A percentile compares a stretch with the other conserved stretches of the same genome.
Evolutionary conservation across 495 filamentous ascomycete genomes (phyloP).

Genomic region (Aspergillus wentii): DNA sequence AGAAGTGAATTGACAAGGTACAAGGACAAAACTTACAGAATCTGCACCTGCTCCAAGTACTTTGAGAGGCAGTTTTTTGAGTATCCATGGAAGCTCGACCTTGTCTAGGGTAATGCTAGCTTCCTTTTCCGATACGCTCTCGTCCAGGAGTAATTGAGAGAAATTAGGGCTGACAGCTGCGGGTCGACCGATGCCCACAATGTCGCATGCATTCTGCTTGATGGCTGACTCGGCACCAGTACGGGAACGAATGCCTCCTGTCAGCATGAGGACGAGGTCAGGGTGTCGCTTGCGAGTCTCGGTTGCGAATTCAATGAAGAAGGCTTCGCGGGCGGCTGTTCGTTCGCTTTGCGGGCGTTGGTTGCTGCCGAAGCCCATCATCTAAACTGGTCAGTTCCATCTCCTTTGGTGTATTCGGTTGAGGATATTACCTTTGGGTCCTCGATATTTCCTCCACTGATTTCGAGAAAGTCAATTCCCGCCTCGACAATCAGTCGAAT

Average conservation of each 20-base stretch:
- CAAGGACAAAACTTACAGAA: conserved; percentile 24
- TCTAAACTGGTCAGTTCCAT: conserved; percentile 8
- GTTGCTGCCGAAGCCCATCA: conserved; percentile 21
- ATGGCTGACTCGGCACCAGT: conserved; percentile 51
- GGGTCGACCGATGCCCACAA: conserved; percentile 54
- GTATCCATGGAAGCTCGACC: conserved; percentile 26
- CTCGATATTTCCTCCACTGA: conserved; percentile 56
- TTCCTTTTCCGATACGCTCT: conserved; percentile 43
- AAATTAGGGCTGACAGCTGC: conserved; percentile 44
- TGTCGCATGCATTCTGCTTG: conserved; percentile 47
- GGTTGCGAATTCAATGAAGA: conserved; percentile 55
- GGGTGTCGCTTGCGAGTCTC: conserved; percentile 41
- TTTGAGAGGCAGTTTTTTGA: conserved; percentile 28
- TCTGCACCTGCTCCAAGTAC: conserved; percentile 41
- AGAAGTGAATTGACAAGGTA: neutral
- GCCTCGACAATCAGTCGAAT: conserved; percentile 45
- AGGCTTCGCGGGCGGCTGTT: conserved; percentile 51
- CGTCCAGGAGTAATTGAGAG: conserved; percentile 49
- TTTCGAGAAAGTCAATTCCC: conserved; percentile 59
- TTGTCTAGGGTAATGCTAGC: conserved; percentile 36
- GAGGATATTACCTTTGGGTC: conserved; percentile 32
- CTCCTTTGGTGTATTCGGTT: neutral
- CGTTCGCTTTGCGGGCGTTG: conserved; percentile 15
- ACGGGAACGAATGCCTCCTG: conserved; percentile 52
- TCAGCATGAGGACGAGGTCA: conserved; percentile 43